Percentiles rank a stretch among this genome's conserved stretches.
phyloP scores from a whole-genome alignment of 2,329 filamentous ascomycete genomes.

The Sphaceloma murrayae region DNA sequence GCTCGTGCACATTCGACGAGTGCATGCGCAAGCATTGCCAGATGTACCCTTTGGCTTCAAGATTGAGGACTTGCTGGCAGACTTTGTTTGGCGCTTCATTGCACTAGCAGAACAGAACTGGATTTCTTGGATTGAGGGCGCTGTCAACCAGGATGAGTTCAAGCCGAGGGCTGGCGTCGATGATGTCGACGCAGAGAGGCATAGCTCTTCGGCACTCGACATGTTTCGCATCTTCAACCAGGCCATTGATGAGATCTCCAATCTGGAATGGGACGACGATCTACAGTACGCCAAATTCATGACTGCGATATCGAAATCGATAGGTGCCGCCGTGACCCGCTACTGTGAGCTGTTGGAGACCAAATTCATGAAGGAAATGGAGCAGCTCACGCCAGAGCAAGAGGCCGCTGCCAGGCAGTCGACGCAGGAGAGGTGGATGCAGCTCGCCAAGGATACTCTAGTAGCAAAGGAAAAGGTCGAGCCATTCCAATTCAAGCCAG shows the following conservation, averaged over 20 bases:
- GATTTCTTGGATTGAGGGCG: constrained; percentile 75
- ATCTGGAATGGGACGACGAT: constrained; percentile 87
- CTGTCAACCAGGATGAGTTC: constrained; percentile 84
- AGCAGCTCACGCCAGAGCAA: constrained; percentile 79
- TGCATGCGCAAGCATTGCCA: constrained; percentile 68
- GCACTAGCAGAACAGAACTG: constrained; percentile 69
- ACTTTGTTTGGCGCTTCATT: constrained; percentile 96
- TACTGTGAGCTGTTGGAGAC: constrained; percentile 90
- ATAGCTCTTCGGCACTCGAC: constrained; percentile 88
- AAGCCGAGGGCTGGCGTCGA: constrained; percentile 53
- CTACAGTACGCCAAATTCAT: constrained; percentile 94
- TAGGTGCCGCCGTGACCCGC: constrained; percentile 69
- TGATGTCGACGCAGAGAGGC: constrained; percentile 68
- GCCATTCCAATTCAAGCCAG: constrained; percentile 90
- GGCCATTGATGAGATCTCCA: constrained; percentile 73
- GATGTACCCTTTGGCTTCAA: constrained; percentile 70
- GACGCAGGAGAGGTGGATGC: constrained; percentile 84
- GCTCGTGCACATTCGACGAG: constrained; percentile 70
- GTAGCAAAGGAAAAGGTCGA: constrained; percentile 85
- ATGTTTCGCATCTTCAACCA: constrained; percentile 92
- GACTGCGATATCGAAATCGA: constrained; percentile 79
- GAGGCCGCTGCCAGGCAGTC: constrained; percentile 67
- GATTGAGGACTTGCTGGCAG: constrained; percentile 73
- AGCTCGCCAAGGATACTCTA: constrained; percentile 89
- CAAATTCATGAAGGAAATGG: constrained; percentile 84